Evolutionary conservation across 441 rosid species (phyloP).

Genomic region (Sinapis alba): DNA sequence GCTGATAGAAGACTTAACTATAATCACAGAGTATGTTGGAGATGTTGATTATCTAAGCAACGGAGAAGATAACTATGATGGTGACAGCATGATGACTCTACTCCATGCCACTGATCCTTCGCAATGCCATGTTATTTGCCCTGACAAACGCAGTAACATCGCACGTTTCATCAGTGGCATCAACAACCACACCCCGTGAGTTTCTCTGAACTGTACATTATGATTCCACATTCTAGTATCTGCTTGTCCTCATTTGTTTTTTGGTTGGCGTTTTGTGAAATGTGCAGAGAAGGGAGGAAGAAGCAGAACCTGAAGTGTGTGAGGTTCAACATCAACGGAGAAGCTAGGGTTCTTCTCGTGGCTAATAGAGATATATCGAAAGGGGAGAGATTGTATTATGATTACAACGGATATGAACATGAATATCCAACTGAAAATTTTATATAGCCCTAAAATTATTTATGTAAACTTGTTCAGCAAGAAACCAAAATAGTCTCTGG

Average conservation of each 20-base stretch:
- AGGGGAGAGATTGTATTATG: slow-evolving; percentile 78
- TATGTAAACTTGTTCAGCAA: not conserved
- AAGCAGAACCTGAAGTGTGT: slow-evolving; percentile 74
- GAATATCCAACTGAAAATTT: slow-evolving; percentile 92
- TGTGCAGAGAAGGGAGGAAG: slow-evolving; percentile 70
- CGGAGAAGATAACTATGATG: slow-evolving; percentile 55
- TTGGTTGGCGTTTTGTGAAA: slow-evolving; percentile 9
- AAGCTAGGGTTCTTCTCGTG: slow-evolving; percentile 63
- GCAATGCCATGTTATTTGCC: slow-evolving; percentile 64
- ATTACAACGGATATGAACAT: slow-evolving; percentile 86
- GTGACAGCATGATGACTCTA: slow-evolving; percentile 78
- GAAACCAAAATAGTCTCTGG: not conserved
- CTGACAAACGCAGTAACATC: slow-evolving; percentile 57
- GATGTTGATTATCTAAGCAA: slow-evolving; percentile 75
- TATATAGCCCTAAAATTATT: slow-evolving; percentile 42
- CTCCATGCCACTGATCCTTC: slow-evolving; percentile 52
- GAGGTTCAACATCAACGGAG: slow-evolving; percentile 58
- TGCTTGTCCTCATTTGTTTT: not conserved
- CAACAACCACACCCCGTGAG: slow-evolving; percentile 70
- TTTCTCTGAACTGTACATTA: slow-evolving; percentile 19
- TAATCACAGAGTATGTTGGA: slow-evolving; percentile 80
- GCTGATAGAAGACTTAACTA: slow-evolving; percentile 42
- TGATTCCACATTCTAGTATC: not conserved
- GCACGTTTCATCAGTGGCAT: slow-evolving; percentile 74
- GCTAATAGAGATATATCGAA: slow-evolving; percentile 64